phyloP scores from a whole-genome alignment of 495 filamentous ascomycete species.

The Jackrogersella minutella region DNA sequence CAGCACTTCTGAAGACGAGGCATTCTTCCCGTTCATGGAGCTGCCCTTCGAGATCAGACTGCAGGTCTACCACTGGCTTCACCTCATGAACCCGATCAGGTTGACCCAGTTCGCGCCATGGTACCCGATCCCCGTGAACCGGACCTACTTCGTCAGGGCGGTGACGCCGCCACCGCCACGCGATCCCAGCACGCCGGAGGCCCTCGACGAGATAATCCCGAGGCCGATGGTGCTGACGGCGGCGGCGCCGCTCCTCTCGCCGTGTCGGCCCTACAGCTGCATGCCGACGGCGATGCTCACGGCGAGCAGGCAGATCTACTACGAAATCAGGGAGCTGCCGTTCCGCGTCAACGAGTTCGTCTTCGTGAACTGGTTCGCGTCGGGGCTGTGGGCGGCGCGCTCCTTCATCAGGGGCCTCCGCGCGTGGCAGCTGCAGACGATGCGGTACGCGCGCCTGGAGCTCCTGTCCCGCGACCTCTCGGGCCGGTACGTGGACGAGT shows the following conservation, averaged over 20 bases:
- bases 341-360: conserved; percentile 52
- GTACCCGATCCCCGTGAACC: conserved; percentile 40
- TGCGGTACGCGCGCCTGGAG: conserved; percentile 47
- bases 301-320: conserved; percentile 45
- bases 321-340: conserved; percentile 43
- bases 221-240: not conserved
- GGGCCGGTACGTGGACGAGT: conserved; percentile 29
- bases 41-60: conserved; percentile 48
- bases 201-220: not conserved
- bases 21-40: conserved; percentile 39
- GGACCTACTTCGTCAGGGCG: conserved; percentile 39
- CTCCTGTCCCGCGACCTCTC: conserved; percentile 38
- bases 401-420: conserved; percentile 36
- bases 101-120: conserved; percentile 37
- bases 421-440: conserved; percentile 46
- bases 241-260: conserved; percentile 36
- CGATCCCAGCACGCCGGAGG: not conserved
- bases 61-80: conserved; percentile 47
- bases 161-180: conserved; percentile 11
- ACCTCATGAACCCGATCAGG: conserved; percentile 38
- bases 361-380: conserved; percentile 48
- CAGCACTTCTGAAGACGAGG: not conserved
- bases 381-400: conserved; percentile 42
- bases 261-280: conserved; percentile 41
- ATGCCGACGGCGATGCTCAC: conserved; percentile 44